These are phyloP conservation scores for Picea engelmannii DNA, from an alignment of 83 land plant genomes.

Conservation along the genomic window DNA sequence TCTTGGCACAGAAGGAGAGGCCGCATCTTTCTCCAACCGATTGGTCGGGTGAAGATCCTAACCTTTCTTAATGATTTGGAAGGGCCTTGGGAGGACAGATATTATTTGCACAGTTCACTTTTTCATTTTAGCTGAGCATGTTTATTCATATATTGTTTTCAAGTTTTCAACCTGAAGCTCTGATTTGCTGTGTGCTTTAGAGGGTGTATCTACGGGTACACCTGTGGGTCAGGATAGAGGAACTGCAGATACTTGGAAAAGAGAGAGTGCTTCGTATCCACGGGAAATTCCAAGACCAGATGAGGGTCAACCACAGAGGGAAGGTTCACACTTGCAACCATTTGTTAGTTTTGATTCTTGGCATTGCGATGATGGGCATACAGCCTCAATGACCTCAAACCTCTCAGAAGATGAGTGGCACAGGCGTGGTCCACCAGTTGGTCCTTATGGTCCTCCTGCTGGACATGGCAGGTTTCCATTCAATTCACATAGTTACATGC, in stretches of 20 bases:
- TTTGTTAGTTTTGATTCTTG: slow-evolving; percentile 29
- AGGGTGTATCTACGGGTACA: slow-evolving; percentile 19
- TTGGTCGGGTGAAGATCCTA: slow-evolving; percentile 24
- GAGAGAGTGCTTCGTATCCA: slow-evolving; percentile 20
- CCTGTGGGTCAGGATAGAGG: slow-evolving; percentile 3
- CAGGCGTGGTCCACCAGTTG: slow-evolving; percentile 35
- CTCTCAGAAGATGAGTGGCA: slow-evolving; percentile 44
- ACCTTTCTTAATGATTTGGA: neutral
- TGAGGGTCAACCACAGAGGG: slow-evolving; percentile 35
- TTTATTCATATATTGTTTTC: neutral
- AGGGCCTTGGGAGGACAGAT: neutral
- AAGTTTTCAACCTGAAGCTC: neutral
- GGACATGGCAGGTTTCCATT: slow-evolving; percentile 51
- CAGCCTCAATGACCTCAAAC: slow-evolving; percentile 18
- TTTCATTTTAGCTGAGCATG: neutral
- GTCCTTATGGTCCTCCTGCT: slow-evolving; percentile 42
- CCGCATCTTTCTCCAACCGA: neutral
- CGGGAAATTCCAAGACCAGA: slow-evolving; percentile 21
- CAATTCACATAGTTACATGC: slow-evolving; percentile 46
- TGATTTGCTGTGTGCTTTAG: slow-evolving; percentile 15
- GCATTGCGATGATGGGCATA: slow-evolving; percentile 55
- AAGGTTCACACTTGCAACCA: slow-evolving; percentile 20
- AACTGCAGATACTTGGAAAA: slow-evolving; percentile 27
- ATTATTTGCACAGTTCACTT: neutral
- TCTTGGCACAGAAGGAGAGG: slow-evolving; percentile 27